These are phyloP conservation scores for Naegleria fowleri DNA, from an alignment of 208 protist genomes.

Conservation along the genomic window DNA sequence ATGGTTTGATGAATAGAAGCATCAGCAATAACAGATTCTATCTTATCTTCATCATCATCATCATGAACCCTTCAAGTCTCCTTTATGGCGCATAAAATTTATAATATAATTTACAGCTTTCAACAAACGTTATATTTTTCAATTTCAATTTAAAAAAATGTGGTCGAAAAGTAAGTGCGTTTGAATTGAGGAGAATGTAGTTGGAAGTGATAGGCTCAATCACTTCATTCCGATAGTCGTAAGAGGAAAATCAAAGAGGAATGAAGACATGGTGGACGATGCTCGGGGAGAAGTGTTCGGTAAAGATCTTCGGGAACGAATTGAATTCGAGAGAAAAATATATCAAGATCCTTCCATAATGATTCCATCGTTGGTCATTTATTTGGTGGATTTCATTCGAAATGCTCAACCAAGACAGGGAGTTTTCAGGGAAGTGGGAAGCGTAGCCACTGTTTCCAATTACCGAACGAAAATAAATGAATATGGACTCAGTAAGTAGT, in stretches of 20 bases:
- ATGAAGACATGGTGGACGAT: background rate
- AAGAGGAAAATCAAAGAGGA: background rate
- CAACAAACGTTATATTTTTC: too few species aligned
- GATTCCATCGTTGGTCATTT: background rate
- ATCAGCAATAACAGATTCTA: too few species aligned
- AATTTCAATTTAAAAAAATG: background rate
- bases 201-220: too few species aligned
- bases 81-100: too few species aligned
- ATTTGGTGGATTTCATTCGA: background rate
- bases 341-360: constrained; percentile 14
- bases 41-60: too few species aligned
- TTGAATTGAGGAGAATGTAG: too few species aligned
- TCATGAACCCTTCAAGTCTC: too few species aligned
- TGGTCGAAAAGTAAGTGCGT: background rate
- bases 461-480: background rate
- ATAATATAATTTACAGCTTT: too few species aligned
- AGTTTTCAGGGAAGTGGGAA: constrained; percentile 14
- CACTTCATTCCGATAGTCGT: too few species aligned
- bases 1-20: too few species aligned
- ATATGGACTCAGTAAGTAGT: background rate
- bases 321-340: background rate
- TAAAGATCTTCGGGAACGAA: background rate
- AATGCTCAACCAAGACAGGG: background rate
- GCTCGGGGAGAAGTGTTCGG: background rate
- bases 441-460: background rate